These are phyloP conservation scores for Cymbopogon citratus DNA, from an alignment of 176 grass and related monocot genomes.

Conservation along the genomic window DNA sequence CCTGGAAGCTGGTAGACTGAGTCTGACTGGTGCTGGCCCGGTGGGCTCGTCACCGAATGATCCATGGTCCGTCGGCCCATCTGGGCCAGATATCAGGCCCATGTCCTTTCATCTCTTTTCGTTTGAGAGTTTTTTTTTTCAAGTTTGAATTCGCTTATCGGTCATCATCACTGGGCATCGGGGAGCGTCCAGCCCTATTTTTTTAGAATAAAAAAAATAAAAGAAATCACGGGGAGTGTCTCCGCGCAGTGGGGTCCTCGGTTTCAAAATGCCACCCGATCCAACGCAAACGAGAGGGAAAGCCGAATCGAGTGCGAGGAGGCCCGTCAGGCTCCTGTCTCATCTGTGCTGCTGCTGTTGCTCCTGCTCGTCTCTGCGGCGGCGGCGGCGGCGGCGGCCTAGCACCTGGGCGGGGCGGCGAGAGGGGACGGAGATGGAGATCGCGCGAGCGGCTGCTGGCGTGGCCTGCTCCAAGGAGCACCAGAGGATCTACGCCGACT, in stretches of 20 bases:
- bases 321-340: conserved; percentile 9
- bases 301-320: not conserved
- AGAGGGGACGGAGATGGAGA: conserved; percentile 45
- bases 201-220: not conserved
- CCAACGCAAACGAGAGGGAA: conserved; percentile 8
- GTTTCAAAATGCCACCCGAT: conserved; percentile 33
- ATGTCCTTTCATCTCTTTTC: not conserved
- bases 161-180: not conserved
- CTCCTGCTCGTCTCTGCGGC: not conserved
- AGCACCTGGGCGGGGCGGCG: not conserved
- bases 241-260: conserved; percentile 5
- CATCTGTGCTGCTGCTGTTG: not conserved
- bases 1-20: not conserved
- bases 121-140: not conserved
- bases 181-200: not conserved
- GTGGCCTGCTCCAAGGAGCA: conserved; percentile 60
- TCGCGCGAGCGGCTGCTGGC: conserved; percentile 29
- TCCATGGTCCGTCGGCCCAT: no score
- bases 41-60: not conserved
- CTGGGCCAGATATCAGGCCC: not conserved
- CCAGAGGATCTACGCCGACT: conserved; percentile 71
- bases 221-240: conserved; percentile 29
- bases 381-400: not conserved
- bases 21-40: not conserved
- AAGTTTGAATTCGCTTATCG: not conserved